phyloP scores from a whole-genome alignment of 768 basidiomycete genomes.

The Ramaria sp. region DNA sequence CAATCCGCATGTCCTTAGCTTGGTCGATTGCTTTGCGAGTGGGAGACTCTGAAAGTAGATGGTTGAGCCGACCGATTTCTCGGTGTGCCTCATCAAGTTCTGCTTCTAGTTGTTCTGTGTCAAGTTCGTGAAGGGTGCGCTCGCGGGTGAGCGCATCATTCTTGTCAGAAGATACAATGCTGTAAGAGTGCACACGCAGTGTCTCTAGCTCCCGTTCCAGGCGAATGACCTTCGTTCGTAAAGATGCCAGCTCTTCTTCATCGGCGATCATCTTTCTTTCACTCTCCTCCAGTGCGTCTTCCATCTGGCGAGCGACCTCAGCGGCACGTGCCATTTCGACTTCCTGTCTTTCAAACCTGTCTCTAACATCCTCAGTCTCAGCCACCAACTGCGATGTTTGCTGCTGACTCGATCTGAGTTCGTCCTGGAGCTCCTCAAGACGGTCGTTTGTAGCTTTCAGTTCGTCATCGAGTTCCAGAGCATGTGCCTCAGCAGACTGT shows the following conservation, averaged over 20 bases:
- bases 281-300: conserved; percentile 64
- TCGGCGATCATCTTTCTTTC: conserved; percentile 57
- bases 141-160: conserved; percentile 18
- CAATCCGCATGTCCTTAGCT: conserved; percentile 66
- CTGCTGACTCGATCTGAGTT: conserved; percentile 37
- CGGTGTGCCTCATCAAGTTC: conserved; percentile 70
- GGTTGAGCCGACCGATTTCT: conserved; percentile 63
- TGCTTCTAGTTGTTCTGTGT: conserved; percentile 55
- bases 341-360: conserved; percentile 41
- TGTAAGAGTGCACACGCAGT: not conserved
- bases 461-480: conserved; percentile 53
- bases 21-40: conserved; percentile 68
- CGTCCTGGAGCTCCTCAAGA: conserved; percentile 45
- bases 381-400: conserved; percentile 32
- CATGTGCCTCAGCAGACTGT: conserved; percentile 35
- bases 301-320: conserved; percentile 55
- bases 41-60: conserved; percentile 59
- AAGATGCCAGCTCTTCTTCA: conserved; percentile 8
- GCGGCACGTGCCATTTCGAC: conserved; percentile 36
- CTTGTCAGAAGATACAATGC: conserved; percentile 32
- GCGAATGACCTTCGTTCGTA: conserved; percentile 6
- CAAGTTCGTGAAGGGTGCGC: conserved; percentile 43
- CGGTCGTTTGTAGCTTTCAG: conserved; percentile 40
- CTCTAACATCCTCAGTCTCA: conserved; percentile 37
- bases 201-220: conserved; percentile 6